A percentile compares a stretch with the other conserved stretches of the same genome.
phyloP scores from a whole-genome alignment of 192 early-diverging fungal genomes.

The Mortierella antarctica region DNA sequence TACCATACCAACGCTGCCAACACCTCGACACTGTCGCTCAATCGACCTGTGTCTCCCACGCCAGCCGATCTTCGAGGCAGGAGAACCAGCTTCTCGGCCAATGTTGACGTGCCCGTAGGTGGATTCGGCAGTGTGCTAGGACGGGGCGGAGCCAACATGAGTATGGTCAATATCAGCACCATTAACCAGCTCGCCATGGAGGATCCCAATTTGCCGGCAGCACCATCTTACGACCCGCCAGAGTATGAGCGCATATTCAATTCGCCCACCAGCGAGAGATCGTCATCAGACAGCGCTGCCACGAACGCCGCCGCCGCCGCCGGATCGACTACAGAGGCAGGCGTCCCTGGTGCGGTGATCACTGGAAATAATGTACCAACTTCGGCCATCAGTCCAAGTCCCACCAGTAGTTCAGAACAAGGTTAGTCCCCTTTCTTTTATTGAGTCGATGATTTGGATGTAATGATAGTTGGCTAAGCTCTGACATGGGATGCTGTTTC shows the following conservation, averaged over 20 bases:
- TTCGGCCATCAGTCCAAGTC: neutral
- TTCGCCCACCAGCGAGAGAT: slow-evolving; percentile 9
- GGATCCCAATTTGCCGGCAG: slow-evolving; percentile 29
- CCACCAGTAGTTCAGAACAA: slow-evolving; percentile 10
- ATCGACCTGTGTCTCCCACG: slow-evolving; percentile 30
- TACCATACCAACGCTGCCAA: slow-evolving; percentile 15
- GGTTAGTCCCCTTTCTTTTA: slow-evolving; percentile 8
- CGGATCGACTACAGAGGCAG: neutral
- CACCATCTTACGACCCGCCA: slow-evolving; percentile 48
- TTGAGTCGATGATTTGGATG: neutral
- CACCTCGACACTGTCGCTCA: slow-evolving; percentile 27
- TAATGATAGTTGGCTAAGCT: no score
- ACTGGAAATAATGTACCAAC: neutral
- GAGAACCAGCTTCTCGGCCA: slow-evolving; percentile 47
- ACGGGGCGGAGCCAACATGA: slow-evolving; percentile 26
- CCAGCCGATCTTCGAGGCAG: slow-evolving; percentile 25
- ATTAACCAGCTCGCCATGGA: slow-evolving; percentile 19
- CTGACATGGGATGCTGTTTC: neutral
- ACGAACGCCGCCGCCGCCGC: neutral
- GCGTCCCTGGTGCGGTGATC: neutral
- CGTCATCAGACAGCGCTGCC: slow-evolving; percentile 11
- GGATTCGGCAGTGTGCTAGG: slow-evolving; percentile 10
- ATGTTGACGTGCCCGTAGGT: slow-evolving; percentile 34
- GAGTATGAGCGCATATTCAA: slow-evolving; percentile 32
- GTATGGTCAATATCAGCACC: slow-evolving; percentile 47